phyloP scores from a whole-genome alignment of 2,329 filamentous ascomycete genomes.

The Fusarium succisae region DNA sequence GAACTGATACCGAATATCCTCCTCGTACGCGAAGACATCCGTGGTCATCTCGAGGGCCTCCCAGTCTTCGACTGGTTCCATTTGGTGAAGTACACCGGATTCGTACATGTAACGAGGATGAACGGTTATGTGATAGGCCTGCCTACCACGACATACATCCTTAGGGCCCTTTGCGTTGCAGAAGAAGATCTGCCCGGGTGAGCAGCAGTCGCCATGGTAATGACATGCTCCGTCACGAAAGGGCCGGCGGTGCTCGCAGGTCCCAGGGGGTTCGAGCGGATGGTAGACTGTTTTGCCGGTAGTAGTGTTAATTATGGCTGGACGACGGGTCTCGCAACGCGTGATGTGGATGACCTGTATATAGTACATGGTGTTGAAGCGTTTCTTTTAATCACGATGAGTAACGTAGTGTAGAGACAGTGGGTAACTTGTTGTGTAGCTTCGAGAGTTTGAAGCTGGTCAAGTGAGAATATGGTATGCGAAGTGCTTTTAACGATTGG shows the following conservation, averaged over 20 bases:
- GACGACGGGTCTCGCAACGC: slow-evolving; percentile 22
- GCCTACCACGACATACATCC: background rate
- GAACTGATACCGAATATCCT: slow-evolving; percentile 13
- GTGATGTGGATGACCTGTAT: slow-evolving; percentile 19
- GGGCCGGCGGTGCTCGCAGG: background rate
- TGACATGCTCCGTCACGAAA: background rate
- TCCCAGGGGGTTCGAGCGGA: slow-evolving; percentile 11
- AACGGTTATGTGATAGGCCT: slow-evolving; percentile 10
- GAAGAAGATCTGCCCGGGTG: background rate
- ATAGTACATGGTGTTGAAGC: slow-evolving; percentile 15
- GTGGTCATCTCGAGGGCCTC: background rate
- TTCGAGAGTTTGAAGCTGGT: background rate
- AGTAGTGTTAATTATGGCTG: slow-evolving; percentile 2
- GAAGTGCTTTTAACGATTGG: background rate
- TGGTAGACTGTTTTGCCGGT: slow-evolving; percentile 6
- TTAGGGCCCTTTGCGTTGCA: background rate
- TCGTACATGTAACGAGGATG: background rate
- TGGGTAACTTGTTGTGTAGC: background rate
- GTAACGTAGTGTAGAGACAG: background rate
- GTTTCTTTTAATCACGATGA: background rate
- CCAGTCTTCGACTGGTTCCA: background rate
- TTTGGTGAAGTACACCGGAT: background rate
- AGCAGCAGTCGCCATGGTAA: slow-evolving; percentile 16
- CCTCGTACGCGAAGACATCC: background rate
- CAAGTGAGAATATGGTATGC: background rate